Evolutionary conservation across 345 rosid genomes (phyloP), one percentile per base, ranked within the genome.

Genomic region (Viola odorata): DNA sequence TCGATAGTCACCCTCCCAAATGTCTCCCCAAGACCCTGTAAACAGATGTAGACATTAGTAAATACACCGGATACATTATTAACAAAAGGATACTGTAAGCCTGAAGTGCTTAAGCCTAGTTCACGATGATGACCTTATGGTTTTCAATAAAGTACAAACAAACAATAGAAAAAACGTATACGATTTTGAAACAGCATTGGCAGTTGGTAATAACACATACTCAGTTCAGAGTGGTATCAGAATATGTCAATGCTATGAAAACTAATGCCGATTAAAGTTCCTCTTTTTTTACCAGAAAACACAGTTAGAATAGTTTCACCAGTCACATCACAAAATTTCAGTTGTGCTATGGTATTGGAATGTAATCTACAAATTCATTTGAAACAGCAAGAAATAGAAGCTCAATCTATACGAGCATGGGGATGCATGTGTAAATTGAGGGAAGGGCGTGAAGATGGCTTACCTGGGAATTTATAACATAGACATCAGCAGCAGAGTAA

Each of bases 1-100:
- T 92, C 98, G 60, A 92, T 84, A 11, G 96, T 92, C 60, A 92
- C 98, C 81, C 98, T 92, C 60, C 98, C 98, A 70, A 92, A 92
- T 37, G 96, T 92, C 78, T 92, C 98, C 73, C 98, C 98, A 32
- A 84, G 67, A 51, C 96, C 96, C 98, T 91, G 72, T 61, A 55
- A 42, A 50, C 44, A 57, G 51, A 64, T 45, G 13, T 45, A 40
- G 47, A 57, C 15, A 66, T 62, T 55, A 57, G 6, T 40, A 67
- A 45, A 15, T 54, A 53, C 39, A 44, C 47, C 12, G 32, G 32
- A 23, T 23, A 23, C 32, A 23, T 23, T 23, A 23, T 23, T 23
- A 23, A 23, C 32, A 23, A 23, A 23, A 23, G 32, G 32, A 23
- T 23, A 23, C 32, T 23, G 32, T 23, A 23, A 23, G 32, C 32